phyloP scores from a whole-genome alignment of 208 protist genomes.

The Trypanosoma scelopori region DNA sequence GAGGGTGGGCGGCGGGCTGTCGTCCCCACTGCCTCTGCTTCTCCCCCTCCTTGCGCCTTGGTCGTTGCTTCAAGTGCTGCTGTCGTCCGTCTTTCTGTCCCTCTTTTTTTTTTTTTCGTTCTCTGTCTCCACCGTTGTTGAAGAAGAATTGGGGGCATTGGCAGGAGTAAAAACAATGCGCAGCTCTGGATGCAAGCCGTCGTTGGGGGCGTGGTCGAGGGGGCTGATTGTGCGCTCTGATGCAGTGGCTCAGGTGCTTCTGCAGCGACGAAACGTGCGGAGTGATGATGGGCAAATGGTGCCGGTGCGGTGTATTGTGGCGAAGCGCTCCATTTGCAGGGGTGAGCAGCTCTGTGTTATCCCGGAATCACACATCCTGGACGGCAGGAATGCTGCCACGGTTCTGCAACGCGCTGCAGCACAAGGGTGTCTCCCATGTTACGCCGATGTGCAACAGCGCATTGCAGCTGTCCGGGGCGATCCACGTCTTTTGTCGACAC shows the following conservation, averaged over 20 bases:
- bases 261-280: constrained; percentile 23
- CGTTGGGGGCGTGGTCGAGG: constrained; percentile 9
- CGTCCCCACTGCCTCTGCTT: too few relatives aligned
- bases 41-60: neutral
- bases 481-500: constrained; percentile 37
- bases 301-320: constrained; percentile 66
- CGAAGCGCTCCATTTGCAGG: constrained; percentile 41
- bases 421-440: neutral
- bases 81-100: neutral
- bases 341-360: constrained; percentile 65
- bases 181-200: constrained; percentile 8
- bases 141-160: too few relatives aligned
- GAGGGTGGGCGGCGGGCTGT: too few relatives aligned
- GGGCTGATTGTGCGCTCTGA: constrained; percentile 18
- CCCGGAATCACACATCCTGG: constrained; percentile 42
- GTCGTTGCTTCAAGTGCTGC: neutral
- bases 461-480: constrained; percentile 9
- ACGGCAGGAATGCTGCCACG: constrained; percentile 38
- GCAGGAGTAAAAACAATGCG: neutral
- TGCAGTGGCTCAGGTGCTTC: constrained; percentile 22
- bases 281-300: constrained; percentile 1
- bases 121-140: neutral
- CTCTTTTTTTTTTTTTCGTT: constrained; percentile 6
- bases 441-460: constrained; percentile 3
- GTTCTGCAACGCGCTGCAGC: constrained; percentile 31